Base-by-base conservation (phyloP, 495 filamentous ascomycete species). In the Opeltia flavorubescens region DNA sequence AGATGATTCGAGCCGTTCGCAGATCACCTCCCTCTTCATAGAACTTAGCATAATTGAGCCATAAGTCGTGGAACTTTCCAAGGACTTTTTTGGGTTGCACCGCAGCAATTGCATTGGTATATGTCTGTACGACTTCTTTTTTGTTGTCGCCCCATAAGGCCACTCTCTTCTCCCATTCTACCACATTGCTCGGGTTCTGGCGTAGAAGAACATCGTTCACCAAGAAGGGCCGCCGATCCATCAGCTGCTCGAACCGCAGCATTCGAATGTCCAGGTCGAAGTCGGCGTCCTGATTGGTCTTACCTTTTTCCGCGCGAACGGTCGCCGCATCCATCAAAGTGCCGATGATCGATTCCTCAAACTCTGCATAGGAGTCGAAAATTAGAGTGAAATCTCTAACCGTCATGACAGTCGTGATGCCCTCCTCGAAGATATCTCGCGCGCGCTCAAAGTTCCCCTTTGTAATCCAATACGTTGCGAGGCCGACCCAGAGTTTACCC, bases 361-460 rank as follows among this genome's bases (percentile, higher is more conserved):
- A 95, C 62, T 99, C 93, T 33, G 81, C 78, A 58, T 99, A 99
- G 0, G 87, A 83, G 60, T 99, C 93, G 53, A 99, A 99, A 20
- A 96, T 78, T 36, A 95, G 74, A 0, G 89, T 93, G 56, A 99
- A 99, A 65, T 99, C 93, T 43, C 93, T 78, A n/a, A 96, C 87
- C 3, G 93, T 99, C 89, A 95, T 95, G 47, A 95, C 93, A 1
- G 91, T 96, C 24, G 85, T 94, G 51, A 96, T 86, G 38, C 88
- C 93, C 65, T 96, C 89, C 64, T 99, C 93, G 54, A 94, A 95
- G 18, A 94, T 72, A 64, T 99, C 91, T 52, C 91, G 69, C 0
- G 91, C 88, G 55, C 75, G 76, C 58, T 99, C 93, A 57, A 95
- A 95, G 53, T 84, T 85, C 26, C 87, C 88, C 56, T 78, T 83